Percentiles rank a stretch among this genome's conserved stretches.
Conservation (phyloP, 1,284 basidiomycete species). For the Cryptococcus hybrid region DNA sequence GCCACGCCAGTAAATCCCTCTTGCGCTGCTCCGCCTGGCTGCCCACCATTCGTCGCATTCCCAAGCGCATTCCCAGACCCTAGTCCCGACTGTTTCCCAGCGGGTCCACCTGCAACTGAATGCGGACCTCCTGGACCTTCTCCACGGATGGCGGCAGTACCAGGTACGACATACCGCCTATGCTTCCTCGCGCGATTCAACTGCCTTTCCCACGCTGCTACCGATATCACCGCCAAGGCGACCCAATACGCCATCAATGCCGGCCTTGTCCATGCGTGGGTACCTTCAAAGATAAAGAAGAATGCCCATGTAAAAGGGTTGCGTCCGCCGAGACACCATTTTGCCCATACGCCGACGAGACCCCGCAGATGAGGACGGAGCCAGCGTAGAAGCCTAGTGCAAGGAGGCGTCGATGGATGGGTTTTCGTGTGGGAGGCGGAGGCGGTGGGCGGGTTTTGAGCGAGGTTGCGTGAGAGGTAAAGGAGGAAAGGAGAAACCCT, state of each 20-base stretch:
- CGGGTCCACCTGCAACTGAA: background rate
- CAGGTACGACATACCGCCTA: slow-evolving; percentile 36
- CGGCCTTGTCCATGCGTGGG: slow-evolving; percentile 76
- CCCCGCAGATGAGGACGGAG: slow-evolving; percentile 74
- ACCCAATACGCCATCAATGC: slow-evolving; percentile 84
- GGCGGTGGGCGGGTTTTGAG: slow-evolving; percentile 84
- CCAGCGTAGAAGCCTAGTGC: slow-evolving; percentile 85
- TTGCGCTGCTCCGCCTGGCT: background rate
- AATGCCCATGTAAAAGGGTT: slow-evolving; percentile 89
- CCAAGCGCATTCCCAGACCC: background rate
- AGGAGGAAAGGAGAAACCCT: slow-evolving; percentile 94
- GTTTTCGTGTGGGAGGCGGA: slow-evolving; percentile 83
- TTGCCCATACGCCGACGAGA: slow-evolving; percentile 87
- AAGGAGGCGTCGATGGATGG: slow-evolving; percentile 75
- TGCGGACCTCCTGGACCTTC: background rate
- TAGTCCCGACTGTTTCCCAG: background rate
- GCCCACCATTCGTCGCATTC: background rate
- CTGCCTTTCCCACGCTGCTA: slow-evolving; percentile 91
- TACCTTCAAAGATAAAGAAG: slow-evolving; percentile 71
- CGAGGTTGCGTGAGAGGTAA: slow-evolving; percentile 87
- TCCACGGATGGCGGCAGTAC: slow-evolving; percentile 5
- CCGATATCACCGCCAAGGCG: slow-evolving; percentile 71
- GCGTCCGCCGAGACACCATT: slow-evolving; percentile 78
- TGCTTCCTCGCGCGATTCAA: slow-evolving; percentile 70
- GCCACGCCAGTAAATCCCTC: slow-evolving; percentile 51